Conservation (phyloP, 2,329 filamentous ascomycete genomes). For the Fusarium sp. region DNA sequence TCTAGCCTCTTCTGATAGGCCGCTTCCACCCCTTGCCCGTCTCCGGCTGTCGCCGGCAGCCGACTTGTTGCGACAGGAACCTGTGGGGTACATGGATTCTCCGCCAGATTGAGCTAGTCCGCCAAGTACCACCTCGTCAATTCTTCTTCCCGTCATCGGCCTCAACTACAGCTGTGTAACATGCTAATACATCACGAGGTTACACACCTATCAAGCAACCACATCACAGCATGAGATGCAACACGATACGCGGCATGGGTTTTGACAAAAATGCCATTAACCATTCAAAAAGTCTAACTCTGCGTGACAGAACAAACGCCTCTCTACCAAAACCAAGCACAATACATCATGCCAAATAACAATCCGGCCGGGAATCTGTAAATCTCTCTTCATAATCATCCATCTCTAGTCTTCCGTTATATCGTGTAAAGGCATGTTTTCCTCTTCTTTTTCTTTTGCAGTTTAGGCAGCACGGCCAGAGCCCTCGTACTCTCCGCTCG, state of each 20-base stretch:
- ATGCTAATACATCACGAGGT: background rate
- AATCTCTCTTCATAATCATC: constrained; percentile 40
- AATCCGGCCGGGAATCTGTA: constrained; percentile 36
- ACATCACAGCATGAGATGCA: background rate
- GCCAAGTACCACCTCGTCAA: constrained; percentile 6
- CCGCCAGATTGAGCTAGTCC: too few species aligned
- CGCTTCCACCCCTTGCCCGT: constrained; percentile 30
- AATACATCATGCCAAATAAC: constrained; percentile 41
- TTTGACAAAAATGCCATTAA: constrained; percentile 23
- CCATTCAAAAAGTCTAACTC: constrained; percentile 38
- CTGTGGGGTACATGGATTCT: background rate
- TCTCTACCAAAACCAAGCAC: constrained; percentile 34
- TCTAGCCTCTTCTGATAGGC: constrained; percentile 35
- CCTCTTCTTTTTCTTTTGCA: constrained; percentile 20
- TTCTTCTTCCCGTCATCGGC: constrained; percentile 20
- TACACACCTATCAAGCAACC: background rate
- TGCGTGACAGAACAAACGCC: constrained; percentile 39
- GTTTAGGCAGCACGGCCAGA: constrained; percentile 53
- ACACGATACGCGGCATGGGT: background rate
- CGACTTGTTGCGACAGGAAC: constrained; percentile 23
- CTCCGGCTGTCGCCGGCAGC: constrained; percentile 43
- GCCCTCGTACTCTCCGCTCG: constrained; percentile 55
- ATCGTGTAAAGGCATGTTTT: constrained; percentile 26
- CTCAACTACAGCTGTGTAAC: background rate
- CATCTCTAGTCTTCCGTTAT: constrained; percentile 29